Evolutionary conservation across 768 basidiomycete species (phyloP).

Genomic region (Tubosaeta sp.): DNA sequence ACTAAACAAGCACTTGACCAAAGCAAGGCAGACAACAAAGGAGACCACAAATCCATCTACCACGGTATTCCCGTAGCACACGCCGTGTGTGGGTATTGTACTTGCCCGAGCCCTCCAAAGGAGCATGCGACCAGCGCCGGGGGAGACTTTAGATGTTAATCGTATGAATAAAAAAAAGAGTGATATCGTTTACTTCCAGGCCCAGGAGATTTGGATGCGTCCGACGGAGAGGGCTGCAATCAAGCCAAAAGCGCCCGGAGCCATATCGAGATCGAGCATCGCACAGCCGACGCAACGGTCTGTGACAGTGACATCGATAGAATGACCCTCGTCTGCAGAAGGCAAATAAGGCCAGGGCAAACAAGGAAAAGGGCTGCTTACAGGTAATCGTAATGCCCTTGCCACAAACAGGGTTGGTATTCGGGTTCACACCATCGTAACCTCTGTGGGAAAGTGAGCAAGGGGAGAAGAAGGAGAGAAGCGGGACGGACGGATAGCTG

Average conservation of each 20-base stretch:
- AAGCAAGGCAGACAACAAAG: slow-evolving; percentile 27
- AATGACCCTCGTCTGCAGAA: slow-evolving; percentile 47
- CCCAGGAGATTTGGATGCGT: slow-evolving; percentile 54
- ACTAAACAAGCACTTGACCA: slow-evolving; percentile 29
- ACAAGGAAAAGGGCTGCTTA: slow-evolving; percentile 28
- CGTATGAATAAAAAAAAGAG: slow-evolving; percentile 25
- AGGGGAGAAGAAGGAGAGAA: not conserved
- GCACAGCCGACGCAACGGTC: slow-evolving; percentile 64
- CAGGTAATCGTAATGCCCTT: slow-evolving; percentile 43
- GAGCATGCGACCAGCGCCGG: slow-evolving; percentile 20
- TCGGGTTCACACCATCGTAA: slow-evolving; percentile 59
- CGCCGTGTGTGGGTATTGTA: slow-evolving; percentile 16
- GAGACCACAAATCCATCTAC: slow-evolving; percentile 26
- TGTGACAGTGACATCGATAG: slow-evolving; percentile 44
- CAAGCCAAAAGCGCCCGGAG: slow-evolving; percentile 49
- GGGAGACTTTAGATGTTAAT: slow-evolving; percentile 7
- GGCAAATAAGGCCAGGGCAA: slow-evolving; percentile 7
- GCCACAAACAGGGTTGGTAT: slow-evolving; percentile 70
- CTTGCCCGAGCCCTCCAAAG: slow-evolving; percentile 26
- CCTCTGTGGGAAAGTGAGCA: slow-evolving; percentile 35
- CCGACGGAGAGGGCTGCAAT: slow-evolving; percentile 46
- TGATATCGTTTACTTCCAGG: slow-evolving; percentile 31
- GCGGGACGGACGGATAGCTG: slow-evolving; percentile 28
- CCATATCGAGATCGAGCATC: slow-evolving; percentile 55
- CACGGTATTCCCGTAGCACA: slow-evolving; percentile 24